phyloP scores from a whole-genome alignment of 2,329 filamentous ascomycete genomes.

The Nothophoma quercina region DNA sequence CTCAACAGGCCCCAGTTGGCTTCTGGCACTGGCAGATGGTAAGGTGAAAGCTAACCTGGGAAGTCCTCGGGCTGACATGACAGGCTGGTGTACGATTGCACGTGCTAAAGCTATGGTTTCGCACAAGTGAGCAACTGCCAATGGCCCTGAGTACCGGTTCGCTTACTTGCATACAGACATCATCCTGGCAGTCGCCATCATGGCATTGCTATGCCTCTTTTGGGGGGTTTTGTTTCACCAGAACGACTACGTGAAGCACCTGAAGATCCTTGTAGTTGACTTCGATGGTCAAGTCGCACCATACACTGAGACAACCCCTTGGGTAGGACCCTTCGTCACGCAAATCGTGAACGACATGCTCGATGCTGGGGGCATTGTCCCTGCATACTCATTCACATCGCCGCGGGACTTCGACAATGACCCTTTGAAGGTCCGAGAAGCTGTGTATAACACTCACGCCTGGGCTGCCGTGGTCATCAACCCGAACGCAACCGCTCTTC shows the following conservation, averaged over 20 bases:
- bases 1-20: conserved; percentile 26
- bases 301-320: conserved; percentile 51
- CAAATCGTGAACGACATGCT: conserved; percentile 54
- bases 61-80: not conserved
- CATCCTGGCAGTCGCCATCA: conserved; percentile 26
- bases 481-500: conserved; percentile 65
- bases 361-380: conserved; percentile 41
- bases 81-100: conserved; percentile 39
- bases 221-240: conserved; percentile 42
- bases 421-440: conserved; percentile 63
- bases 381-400: conserved; percentile 60
- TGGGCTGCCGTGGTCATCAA: conserved; percentile 70
- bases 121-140: conserved; percentile 39
- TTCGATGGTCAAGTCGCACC: conserved; percentile 64
- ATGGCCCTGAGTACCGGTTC: too few species aligned
- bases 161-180: conserved; percentile 25
- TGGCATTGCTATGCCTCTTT: conserved; percentile 37
- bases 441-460: conserved; percentile 64
- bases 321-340: conserved; percentile 64
- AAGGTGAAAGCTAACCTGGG: not conserved
- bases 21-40: conserved; percentile 44
- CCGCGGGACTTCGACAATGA: conserved; percentile 63
- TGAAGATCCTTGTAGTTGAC: conserved; percentile 67
- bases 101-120: conserved; percentile 38
- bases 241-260: conserved; percentile 31